Percentiles rank a stretch among this genome's conserved stretches.
Conservation (phyloP, 805 yeast genomes). For the Metschnikowia lachancei region DNA sequence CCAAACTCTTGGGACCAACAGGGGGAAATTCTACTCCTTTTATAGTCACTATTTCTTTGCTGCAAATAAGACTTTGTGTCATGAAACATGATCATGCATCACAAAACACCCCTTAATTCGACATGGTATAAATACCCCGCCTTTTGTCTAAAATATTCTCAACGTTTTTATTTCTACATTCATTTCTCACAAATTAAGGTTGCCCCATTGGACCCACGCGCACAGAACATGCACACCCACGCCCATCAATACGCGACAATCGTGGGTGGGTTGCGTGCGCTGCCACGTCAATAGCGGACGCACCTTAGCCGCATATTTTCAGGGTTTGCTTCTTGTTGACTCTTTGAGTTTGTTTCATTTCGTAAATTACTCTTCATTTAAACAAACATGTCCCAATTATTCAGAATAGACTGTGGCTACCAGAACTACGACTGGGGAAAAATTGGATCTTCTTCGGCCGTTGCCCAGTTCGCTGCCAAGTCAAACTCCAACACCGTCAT, state of each 20-base stretch:
- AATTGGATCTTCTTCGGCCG: conserved; percentile 79
- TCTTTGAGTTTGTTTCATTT: not conserved
- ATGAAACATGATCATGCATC: no score
- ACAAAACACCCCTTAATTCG: no score
- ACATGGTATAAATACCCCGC: no score
- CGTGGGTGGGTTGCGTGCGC: not conserved
- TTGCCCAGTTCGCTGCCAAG: conserved; percentile 78
- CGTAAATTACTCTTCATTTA: no score
- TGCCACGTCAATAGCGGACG: not conserved
- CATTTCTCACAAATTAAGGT: not conserved
- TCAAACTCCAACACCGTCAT: conserved; percentile 61
- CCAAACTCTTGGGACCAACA: no score
- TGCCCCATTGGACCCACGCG: not conserved
- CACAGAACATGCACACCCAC: not conserved
- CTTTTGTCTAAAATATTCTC: no score
- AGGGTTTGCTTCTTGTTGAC: not conserved
- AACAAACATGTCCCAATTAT: conserved; percentile 28
- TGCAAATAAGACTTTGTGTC: no score
- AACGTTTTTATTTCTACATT: no score
- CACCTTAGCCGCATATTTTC: not conserved
- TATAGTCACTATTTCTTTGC: no score
- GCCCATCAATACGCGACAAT: not conserved
- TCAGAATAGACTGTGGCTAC: conserved; percentile 52
- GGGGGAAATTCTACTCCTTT: no score
- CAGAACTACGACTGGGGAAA: conserved; percentile 85